Evolutionary conservation across 225 moss, liverwort and hornwort genomes (phyloP).

Genomic region (Asterella californica): DNA sequence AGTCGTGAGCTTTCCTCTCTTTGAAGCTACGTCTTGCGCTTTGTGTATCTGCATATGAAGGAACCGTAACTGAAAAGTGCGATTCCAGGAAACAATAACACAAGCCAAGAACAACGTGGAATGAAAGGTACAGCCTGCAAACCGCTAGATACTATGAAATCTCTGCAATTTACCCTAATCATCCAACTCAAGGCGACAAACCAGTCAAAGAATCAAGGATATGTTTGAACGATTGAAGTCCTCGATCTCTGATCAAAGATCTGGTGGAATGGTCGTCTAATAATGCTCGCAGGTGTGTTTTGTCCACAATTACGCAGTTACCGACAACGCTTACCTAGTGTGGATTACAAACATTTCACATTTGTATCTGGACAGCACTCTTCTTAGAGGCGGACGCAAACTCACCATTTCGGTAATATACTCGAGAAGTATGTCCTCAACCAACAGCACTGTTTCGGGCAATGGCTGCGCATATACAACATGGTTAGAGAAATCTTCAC

Average conservation of each 20-base stretch:
- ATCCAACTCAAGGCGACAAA: too few species aligned
- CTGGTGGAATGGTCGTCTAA: too few species aligned
- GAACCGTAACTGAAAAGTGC: not conserved
- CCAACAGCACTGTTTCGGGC: conserved; percentile 81
- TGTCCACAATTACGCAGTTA: too few species aligned
- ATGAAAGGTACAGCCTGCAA: too few species aligned
- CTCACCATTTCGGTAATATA: conserved; percentile 65
- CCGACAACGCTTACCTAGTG: not conserved
- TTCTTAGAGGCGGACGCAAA: not conserved
- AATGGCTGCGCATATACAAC: conserved; percentile 39
- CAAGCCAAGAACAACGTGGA: not conserved
- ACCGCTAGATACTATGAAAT: too few species aligned
- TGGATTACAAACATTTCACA: not conserved
- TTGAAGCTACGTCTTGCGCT: conserved; percentile 85
- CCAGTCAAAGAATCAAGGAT: too few species aligned
- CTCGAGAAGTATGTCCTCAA: conserved; percentile 86
- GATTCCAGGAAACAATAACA: not conserved
- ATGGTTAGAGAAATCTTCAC: not conserved
- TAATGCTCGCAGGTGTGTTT: too few species aligned
- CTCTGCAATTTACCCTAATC: too few species aligned
- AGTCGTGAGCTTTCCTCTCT: conserved; percentile 86
- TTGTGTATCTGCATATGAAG: conserved; percentile 47
- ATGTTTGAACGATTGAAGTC: too few species aligned
- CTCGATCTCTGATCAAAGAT: too few species aligned
- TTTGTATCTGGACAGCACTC: not conserved